phyloP scores from a whole-genome alignment of 2,329 filamentous ascomycete genomes.

The Huntiella omanensis region DNA sequence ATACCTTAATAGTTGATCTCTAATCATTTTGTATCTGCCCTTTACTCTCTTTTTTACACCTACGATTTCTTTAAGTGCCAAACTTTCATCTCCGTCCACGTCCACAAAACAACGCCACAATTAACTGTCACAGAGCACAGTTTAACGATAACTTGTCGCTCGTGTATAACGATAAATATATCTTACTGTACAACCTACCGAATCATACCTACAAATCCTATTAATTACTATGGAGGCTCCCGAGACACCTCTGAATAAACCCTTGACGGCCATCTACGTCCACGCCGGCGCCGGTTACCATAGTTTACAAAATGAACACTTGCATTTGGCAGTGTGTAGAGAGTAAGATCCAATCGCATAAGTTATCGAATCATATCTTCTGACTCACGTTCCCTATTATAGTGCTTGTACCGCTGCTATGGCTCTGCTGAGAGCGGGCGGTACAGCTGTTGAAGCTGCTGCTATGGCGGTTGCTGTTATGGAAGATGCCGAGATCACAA shows the following conservation, averaged over 20 bases:
- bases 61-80: too few species aligned
- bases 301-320: slow-evolving; percentile 64
- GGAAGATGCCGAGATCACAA: slow-evolving; percentile 90
- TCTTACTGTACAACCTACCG: too few species aligned
- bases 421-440: slow-evolving; percentile 50
- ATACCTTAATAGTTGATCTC: too few species aligned
- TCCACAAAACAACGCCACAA: too few species aligned
- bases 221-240: neutral
- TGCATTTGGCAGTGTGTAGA: slow-evolving; percentile 72
- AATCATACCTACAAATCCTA: too few species aligned
- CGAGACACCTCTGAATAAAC: slow-evolving; percentile 13
- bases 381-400: slow-evolving; percentile 3
- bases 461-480: slow-evolving; percentile 75
- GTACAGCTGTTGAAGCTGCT: slow-evolving; percentile 68
- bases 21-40: too few species aligned
- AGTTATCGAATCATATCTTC: neutral
- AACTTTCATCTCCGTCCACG: too few species aligned
- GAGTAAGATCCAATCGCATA: slow-evolving; percentile 39
- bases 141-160: too few species aligned
- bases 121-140: too few species aligned
- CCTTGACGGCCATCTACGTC: slow-evolving; percentile 64
- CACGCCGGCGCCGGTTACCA: slow-evolving; percentile 94
- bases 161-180: too few species aligned
- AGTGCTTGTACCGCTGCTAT: slow-evolving; percentile 10
- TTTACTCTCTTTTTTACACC: too few species aligned